Base-by-base conservation (phyloP, 1,139 yeast genomes). In the Suhomyces bribrorum region DNA sequence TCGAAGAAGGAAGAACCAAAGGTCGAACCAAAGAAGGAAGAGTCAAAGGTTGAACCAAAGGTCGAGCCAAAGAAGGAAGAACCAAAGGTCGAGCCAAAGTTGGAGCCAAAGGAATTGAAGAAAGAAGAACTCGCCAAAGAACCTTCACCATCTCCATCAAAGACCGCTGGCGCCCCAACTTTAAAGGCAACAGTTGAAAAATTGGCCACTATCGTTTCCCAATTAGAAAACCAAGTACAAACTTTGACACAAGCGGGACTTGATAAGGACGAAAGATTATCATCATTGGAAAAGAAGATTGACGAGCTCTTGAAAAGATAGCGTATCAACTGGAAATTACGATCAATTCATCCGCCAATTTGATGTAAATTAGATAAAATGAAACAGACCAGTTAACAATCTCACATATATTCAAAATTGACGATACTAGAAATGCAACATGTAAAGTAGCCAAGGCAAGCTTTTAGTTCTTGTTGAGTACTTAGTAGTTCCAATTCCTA, bases 131-230 rank as follows among this genome's bases (percentile, higher is more conserved):
- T 45, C 46, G 30, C 18, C 12, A 34, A 32, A 31, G 36, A 32
- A 2, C 37, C 46, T 2, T 28, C 53, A 11, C 28, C 51, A 4
- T 33, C 59, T 14, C 45, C 55, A 11, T 38, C 61, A 11, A 45
- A 61, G 8, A 66, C 68, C 41, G 49, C 56, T 6, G 66, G 68
- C 15, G 73, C 76, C n/a, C 70, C 83, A 25, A 84, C 88, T 1
- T 67, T 85, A 47, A 82, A 82, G 50, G 83, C 79, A 6, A 79
- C 87, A 1, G 81, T 85, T 23, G 90, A 83, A 47, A 81, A 75
- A 46, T 68, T 85, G 40, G 77, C 84, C 4, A 44, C 62, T 1
- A 61, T 85, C 24, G 87, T 83, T 8, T 65, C 66, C 9, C 67
- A 71, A 31, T 67, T 85, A 38, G 87, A 84, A 54, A 43, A 64